phyloP scores from a whole-genome alignment of 495 filamentous ascomycete genomes.

The Penicillium paradoxum region DNA sequence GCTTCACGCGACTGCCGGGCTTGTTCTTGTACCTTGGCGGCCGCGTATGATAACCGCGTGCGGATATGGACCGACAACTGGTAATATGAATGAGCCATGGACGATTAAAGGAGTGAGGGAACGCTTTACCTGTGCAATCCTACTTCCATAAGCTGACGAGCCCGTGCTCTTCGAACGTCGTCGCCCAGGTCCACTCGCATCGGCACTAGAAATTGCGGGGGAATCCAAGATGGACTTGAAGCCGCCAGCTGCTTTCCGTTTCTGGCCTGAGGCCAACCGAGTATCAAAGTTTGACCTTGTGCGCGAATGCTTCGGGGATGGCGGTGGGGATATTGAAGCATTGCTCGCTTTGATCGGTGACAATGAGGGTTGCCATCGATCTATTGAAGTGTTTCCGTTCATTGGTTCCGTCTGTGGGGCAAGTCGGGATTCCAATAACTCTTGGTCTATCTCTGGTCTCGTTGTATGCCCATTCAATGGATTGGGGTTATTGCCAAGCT shows the following conservation, averaged over 20 bases:
- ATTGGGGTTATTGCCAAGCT: slow-evolving; percentile 7
- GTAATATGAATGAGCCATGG: slow-evolving; percentile 17
- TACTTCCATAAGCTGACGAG: slow-evolving; percentile 53
- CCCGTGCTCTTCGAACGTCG: slow-evolving; percentile 67
- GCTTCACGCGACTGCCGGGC: slow-evolving; percentile 69
- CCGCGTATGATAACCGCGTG: slow-evolving; percentile 78
- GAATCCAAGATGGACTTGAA: slow-evolving; percentile 48
- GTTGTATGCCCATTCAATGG: slow-evolving; percentile 7
- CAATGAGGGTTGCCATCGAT: slow-evolving; percentile 7
- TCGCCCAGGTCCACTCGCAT: slow-evolving; percentile 22
- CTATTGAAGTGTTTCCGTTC: slow-evolving; percentile 8
- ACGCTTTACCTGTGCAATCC: slow-evolving; percentile 66
- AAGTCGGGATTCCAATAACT: slow-evolving; percentile 2
- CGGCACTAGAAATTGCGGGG: slow-evolving; percentile 30
- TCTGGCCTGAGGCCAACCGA: slow-evolving; percentile 34
- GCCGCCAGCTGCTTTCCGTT: slow-evolving; percentile 62
- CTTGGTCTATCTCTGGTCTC: slow-evolving; percentile 7
- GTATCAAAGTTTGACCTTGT: slow-evolving; percentile 9
- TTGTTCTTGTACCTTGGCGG: slow-evolving; percentile 85
- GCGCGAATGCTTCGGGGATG: slow-evolving; percentile 7
- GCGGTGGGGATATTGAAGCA: slow-evolving; percentile 8
- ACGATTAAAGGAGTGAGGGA: neutral
- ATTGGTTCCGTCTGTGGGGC: slow-evolving; percentile 1
- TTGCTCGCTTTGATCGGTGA: slow-evolving; percentile 10
- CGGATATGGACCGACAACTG: slow-evolving; percentile 74